A percentile compares a stretch with the other conserved stretches of the same genome.
phyloP scores from a whole-genome alignment of 768 basidiomycete species.

The Naematelia aurantialba region DNA sequence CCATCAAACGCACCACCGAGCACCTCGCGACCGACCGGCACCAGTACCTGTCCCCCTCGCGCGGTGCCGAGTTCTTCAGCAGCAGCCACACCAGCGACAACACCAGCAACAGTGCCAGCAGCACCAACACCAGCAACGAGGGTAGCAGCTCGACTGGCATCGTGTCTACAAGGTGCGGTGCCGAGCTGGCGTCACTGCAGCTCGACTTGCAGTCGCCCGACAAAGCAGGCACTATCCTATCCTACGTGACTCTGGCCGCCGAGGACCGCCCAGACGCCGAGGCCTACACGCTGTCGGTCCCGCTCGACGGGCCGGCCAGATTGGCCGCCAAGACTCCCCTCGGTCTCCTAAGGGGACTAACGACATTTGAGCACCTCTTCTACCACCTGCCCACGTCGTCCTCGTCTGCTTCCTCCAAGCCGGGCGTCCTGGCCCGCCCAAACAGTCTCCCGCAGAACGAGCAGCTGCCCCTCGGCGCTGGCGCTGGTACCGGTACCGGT shows the following conservation, averaged over 20 bases:
- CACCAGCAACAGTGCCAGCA: neutral
- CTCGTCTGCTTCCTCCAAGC: conserved; percentile 3
- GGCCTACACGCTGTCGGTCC: conserved; percentile 60
- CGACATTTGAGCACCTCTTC: conserved; percentile 72
- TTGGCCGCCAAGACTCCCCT: conserved; percentile 62
- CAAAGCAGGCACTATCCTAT: conserved; percentile 52
- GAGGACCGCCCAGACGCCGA: conserved; percentile 56
- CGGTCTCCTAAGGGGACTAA: conserved; percentile 67
- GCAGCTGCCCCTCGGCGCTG: neutral
- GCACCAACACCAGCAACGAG: neutral
- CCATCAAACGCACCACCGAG: neutral
- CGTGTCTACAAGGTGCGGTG: neutral
- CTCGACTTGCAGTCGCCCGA: neutral
- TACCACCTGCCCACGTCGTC: conserved; percentile 49
- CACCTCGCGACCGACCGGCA: neutral
- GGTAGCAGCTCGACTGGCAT: too few species aligned
- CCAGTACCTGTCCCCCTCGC: conserved; percentile 10
- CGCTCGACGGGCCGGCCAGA: conserved; percentile 55
- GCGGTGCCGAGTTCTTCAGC: conserved; percentile 14
- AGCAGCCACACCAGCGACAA: neutral
- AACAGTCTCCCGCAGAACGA: neutral
- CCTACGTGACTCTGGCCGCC: conserved; percentile 58
- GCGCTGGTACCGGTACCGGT: neutral
- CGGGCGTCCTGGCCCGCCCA: neutral
- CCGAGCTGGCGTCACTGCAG: neutral